Conservation (phyloP, 192 early-diverging fungal genomes). For the Helicostylum pulchrum region DNA sequence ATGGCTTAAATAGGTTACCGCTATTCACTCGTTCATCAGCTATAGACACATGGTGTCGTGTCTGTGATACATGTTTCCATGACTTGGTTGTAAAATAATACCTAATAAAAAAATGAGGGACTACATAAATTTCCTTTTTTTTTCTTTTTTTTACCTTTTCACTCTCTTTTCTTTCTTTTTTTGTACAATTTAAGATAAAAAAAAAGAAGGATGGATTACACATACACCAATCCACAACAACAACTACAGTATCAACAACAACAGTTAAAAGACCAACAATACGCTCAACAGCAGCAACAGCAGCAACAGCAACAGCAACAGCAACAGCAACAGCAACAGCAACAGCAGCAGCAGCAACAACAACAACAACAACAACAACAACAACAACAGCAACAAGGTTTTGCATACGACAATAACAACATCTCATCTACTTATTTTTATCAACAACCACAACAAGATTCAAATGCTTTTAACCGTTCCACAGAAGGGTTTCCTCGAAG, state of each 20-base stretch:
- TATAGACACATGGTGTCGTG: conserved; percentile 15
- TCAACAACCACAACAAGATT: conserved; percentile 21
- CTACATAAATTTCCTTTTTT: not conserved
- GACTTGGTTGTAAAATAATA: conserved; percentile 5
- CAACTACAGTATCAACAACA: conserved; percentile 3
- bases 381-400: conserved; percentile 26
- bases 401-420: conserved; percentile 22
- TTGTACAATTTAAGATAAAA: not conserved
- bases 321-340: conserved; percentile 14
- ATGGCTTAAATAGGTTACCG: conserved; percentile 29
- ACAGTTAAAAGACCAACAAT: not conserved
- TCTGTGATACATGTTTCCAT: conserved; percentile 26
- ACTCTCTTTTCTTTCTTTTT: not conserved
- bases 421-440: conserved; percentile 30
- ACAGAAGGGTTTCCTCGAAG: conserved; percentile 73
- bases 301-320: conserved; percentile 24
- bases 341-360: not conserved
- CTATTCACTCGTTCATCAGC: conserved; percentile 13
- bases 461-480: conserved; percentile 62
- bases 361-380: conserved; percentile 16
- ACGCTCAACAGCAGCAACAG: not conserved
- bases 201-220: conserved; percentile 16
- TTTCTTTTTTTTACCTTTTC: not conserved
- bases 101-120: not conserved
- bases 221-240: conserved; percentile 19